Conservation (phyloP, 805 yeast species). For the Starmera amethionina region DNA sequence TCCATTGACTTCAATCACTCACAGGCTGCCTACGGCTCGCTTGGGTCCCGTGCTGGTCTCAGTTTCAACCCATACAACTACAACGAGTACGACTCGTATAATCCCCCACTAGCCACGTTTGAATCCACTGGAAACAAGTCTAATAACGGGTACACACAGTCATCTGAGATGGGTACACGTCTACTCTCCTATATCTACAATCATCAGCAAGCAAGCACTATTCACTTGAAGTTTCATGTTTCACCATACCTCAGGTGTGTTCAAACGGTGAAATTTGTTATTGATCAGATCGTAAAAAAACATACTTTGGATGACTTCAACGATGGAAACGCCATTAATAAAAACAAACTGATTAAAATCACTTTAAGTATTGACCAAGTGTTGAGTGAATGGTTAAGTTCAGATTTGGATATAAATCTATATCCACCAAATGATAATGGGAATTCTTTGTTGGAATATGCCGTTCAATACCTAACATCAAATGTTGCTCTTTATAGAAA, state of each 20-base stretch:
- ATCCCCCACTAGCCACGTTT: constrained; percentile 19
- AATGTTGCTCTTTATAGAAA: constrained; percentile 12
- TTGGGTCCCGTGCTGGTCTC: background rate
- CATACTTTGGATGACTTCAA: constrained; percentile 3
- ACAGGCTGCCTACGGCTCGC: background rate
- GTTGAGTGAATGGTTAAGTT: constrained; percentile 34
- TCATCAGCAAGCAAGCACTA: constrained; percentile 7
- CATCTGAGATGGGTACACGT: constrained; percentile 17
- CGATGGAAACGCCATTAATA: background rate
- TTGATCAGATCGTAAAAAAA: constrained; percentile 13
- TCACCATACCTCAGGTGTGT: constrained; percentile 36
- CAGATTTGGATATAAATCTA: constrained; percentile 26
- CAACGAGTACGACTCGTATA: constrained; percentile 12
- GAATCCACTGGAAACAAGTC: constrained; percentile 16
- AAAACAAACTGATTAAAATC: constrained; percentile 5
- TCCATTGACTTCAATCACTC: constrained; percentile 13
- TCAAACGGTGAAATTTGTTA: constrained; percentile 24
- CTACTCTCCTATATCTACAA: constrained; percentile 9
- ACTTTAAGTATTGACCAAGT: constrained; percentile 31
- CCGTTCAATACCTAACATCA: constrained; percentile 27
- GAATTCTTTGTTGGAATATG: constrained; percentile 26
- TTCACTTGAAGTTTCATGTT: constrained; percentile 21
- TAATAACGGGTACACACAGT: constrained; percentile 18
- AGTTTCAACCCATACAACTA: constrained; percentile 1
- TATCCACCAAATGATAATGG: constrained; percentile 39